A percentile compares a stretch with the other conserved stretches of the same genome.
phyloP scores from a whole-genome alignment of 305 asterid genomes.

The Solanum aculeatissimum region DNA sequence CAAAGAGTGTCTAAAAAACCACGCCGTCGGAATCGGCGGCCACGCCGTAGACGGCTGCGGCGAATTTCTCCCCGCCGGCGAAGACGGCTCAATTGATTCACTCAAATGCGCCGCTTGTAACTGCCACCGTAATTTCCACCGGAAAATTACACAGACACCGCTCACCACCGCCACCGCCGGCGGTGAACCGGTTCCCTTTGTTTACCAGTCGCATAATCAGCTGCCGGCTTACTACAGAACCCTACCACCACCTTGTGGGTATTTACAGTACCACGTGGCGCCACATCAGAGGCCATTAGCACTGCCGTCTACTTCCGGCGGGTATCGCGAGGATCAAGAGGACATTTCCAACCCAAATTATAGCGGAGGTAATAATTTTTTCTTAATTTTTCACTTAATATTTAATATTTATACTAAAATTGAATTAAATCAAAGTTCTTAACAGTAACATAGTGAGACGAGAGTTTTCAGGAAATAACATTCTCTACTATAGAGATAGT shows the following conservation, averaged over 20 bases:
- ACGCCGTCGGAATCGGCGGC: constrained; percentile 29
- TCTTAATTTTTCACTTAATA: not conserved
- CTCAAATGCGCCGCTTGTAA: constrained; percentile 28
- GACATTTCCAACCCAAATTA: not conserved
- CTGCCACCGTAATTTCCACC: constrained; percentile 30
- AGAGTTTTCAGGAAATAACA: no score
- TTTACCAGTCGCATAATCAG: not conserved
- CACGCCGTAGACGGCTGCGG: constrained; percentile 33
- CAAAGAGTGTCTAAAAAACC: constrained; percentile 30
- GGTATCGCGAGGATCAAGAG: not conserved
- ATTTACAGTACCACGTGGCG: not conserved
- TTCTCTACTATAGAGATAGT: no score
- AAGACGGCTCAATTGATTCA: constrained; percentile 22
- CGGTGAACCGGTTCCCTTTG: not conserved
- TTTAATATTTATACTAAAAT: not conserved
- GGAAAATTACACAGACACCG: constrained; percentile 2
- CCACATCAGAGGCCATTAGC: not conserved
- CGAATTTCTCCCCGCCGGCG: constrained; percentile 28
- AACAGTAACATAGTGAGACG: no score
- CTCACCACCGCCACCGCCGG: not conserved
- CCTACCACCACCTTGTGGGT: constrained; percentile 3
- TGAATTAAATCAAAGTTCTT: accelerated
- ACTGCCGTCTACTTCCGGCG: not conserved
- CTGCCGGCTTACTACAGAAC: not conserved
- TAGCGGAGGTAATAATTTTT: not conserved